These are phyloP conservation scores for Penicillium sp. DNA, from an alignment of 2,329 filamentous ascomycete genomes.

Conservation along the genomic window DNA sequence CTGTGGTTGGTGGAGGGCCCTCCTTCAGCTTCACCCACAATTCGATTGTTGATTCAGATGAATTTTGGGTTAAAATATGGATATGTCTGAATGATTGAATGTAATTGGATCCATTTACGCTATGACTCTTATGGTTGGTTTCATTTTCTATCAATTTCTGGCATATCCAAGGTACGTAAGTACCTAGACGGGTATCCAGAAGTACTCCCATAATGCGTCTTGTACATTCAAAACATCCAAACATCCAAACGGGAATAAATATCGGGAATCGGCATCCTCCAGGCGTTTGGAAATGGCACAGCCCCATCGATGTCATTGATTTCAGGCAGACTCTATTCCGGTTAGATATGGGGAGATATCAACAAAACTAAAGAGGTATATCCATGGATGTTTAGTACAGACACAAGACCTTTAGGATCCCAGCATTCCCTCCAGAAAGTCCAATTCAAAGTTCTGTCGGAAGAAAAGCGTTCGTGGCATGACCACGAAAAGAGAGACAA, in stretches of 20 bases:
- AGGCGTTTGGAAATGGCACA: slow-evolving; percentile 11
- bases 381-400: neutral
- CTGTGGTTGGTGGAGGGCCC: slow-evolving; percentile 24
- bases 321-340: neutral
- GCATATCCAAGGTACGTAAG: neutral
- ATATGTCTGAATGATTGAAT: neutral
- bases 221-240: neutral
- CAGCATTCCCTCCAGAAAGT: neutral
- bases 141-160: neutral
- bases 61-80: neutral
- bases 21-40: slow-evolving; percentile 26
- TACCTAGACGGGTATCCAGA: neutral
- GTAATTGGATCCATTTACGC: neutral
- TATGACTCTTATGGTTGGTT: neutral
- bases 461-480: neutral
- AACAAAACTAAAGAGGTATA: neutral
- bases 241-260: neutral
- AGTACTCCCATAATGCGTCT: neutral
- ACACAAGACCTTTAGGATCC: neutral
- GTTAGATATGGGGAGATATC: neutral
- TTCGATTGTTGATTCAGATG: slow-evolving; percentile 15
- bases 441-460: neutral
- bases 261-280: neutral
- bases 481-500: neutral
- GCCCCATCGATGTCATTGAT: slow-evolving; percentile 15